Evolutionary conservation across 2,329 filamentous ascomycete species (phyloP).

Genomic region (Leptographium radiaticola): DNA sequence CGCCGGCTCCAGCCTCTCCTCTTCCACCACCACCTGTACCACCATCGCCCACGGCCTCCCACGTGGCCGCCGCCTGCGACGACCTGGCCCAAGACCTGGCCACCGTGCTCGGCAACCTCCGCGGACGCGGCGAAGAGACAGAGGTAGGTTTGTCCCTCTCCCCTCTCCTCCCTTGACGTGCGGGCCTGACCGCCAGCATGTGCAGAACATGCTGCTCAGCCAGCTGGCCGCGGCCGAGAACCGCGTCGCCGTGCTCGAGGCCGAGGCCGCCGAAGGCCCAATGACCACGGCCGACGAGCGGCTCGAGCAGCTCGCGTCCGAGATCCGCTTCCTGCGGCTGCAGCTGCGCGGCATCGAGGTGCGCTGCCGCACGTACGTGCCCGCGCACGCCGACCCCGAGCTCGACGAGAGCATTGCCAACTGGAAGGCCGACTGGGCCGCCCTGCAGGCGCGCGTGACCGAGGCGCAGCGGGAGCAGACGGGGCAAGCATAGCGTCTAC

Average conservation of each 20-base stretch:
- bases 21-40: constrained; percentile 5
- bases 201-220: constrained; percentile 38
- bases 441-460: constrained; percentile 18
- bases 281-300: constrained; percentile 23
- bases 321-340: constrained; percentile 48
- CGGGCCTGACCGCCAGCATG: not conserved
- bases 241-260: constrained; percentile 47
- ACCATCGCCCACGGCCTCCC: not conserved
- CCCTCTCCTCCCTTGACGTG: not conserved
- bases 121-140: constrained; percentile 44
- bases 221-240: constrained; percentile 15
- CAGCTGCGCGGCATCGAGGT: constrained; percentile 50
- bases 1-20: not conserved
- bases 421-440: constrained; percentile 48
- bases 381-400: constrained; percentile 36
- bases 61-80: constrained; percentile 19
- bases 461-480: constrained; percentile 5
- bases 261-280: constrained; percentile 19
- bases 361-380: constrained; percentile 34
- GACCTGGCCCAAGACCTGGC: constrained; percentile 37
- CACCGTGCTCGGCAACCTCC: constrained; percentile 34
- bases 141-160: constrained; percentile 12
- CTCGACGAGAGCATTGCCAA: constrained; percentile 44
- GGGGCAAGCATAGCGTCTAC: constrained; percentile 4
- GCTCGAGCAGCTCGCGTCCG: constrained; percentile 42